phyloP scores from a whole-genome alignment of 108 stramenopile species.

The Nitzschia putrida region DNA sequence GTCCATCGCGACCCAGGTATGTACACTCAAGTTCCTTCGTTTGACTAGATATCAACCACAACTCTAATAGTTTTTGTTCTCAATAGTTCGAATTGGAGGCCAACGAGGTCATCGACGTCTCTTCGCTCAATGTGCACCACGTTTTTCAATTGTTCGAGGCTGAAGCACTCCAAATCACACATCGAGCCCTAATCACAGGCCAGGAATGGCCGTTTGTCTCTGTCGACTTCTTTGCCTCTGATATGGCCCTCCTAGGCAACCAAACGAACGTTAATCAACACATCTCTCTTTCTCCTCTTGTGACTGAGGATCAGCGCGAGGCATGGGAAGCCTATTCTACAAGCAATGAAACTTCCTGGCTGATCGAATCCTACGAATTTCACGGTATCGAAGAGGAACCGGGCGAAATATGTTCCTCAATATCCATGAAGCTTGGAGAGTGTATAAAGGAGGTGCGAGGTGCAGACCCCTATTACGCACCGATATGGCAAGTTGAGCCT shows the following conservation, averaged over 20 bases:
- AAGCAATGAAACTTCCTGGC: neutral
- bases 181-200: neutral
- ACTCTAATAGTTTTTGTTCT: no score
- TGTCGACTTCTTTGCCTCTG: constrained; percentile 16
- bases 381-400: constrained; percentile 1
- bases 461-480: neutral
- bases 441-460: neutral
- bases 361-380: neutral
- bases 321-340: constrained; percentile 2
- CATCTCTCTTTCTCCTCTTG: neutral
- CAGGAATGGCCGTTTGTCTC: constrained; percentile 30
- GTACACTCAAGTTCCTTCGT: neutral
- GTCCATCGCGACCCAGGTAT: neutral
- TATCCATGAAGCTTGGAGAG: neutral
- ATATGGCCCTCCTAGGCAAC: neutral
- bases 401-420: neutral
- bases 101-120: neutral
- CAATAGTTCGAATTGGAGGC: constrained; percentile 3
- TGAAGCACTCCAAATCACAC: constrained; percentile 5
- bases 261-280: neutral
- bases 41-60: no score
- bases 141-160: constrained; percentile 7
- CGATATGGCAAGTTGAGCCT: constrained; percentile 12
- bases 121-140: neutral
- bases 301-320: neutral